These are phyloP conservation scores for Taxillus chinensis DNA, from an alignment of 164 flowering plant genomes.

Conservation along the genomic window DNA sequence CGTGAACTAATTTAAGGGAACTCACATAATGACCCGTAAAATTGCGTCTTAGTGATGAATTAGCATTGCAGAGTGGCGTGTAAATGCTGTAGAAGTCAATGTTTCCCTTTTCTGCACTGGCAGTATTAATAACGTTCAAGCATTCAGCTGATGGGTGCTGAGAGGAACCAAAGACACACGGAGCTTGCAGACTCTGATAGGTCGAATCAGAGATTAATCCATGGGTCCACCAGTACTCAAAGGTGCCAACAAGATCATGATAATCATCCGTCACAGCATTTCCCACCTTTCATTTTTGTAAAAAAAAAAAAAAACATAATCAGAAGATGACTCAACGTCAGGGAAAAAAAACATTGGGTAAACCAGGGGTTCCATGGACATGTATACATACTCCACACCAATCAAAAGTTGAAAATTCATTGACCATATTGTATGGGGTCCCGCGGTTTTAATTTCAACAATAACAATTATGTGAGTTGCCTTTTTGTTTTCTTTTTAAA, in stretches of 20 bases:
- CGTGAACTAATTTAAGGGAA: background rate
- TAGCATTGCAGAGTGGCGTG: slow-evolving; percentile 6
- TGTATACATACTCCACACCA: too few relatives aligned
- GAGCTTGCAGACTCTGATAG: slow-evolving; percentile 7
- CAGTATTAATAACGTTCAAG: slow-evolving; percentile 2
- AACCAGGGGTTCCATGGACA: background rate
- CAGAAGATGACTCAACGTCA: background rate
- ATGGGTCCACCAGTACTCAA: slow-evolving; percentile 28
- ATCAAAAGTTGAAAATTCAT: too few relatives aligned
- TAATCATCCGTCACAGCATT: slow-evolving; percentile 23
- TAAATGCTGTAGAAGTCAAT: slow-evolving; percentile 24
- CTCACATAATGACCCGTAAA: background rate
- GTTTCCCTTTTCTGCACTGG: slow-evolving; percentile 12
- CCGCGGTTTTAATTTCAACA: too few relatives aligned
- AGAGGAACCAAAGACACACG: slow-evolving; percentile 8
- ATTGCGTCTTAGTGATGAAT: background rate
- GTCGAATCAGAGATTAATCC: slow-evolving; percentile 27
- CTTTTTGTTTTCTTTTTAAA: too few relatives aligned
- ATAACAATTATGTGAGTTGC: too few relatives aligned
- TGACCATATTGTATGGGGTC: too few relatives aligned
- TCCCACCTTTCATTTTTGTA: slow-evolving; percentile 15
- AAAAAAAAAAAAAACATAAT: background rate
- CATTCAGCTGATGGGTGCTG: slow-evolving; percentile 14
- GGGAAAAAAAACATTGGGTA: too few relatives aligned
- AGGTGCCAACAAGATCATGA: slow-evolving; percentile 19